phyloP scores from a whole-genome alignment of 2,329 filamentous ascomycete genomes.

The Leptographium wingfieldii region DNA sequence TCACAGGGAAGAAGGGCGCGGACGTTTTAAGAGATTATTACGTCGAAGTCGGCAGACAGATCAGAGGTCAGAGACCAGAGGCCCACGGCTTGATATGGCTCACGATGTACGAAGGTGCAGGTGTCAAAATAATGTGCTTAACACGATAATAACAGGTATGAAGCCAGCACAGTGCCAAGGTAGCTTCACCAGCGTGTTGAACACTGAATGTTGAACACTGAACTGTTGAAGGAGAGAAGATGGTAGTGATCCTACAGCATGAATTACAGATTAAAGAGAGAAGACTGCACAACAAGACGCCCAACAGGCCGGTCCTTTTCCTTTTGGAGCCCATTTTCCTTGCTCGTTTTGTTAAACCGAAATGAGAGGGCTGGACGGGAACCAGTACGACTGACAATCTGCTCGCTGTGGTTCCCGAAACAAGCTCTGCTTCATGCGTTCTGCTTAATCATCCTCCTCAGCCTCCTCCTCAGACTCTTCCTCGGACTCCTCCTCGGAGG shows the following conservation, averaged over 20 bases:
- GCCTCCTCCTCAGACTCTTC: conserved; percentile 43
- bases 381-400: background rate
- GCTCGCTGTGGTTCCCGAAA: background rate
- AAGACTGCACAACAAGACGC: background rate
- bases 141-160: background rate
- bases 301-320: background rate
- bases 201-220: background rate
- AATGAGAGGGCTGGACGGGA: background rate
- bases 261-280: background rate
- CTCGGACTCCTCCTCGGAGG: conserved; percentile 41
- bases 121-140: background rate
- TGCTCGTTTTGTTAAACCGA: background rate
- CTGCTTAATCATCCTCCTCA: conserved; percentile 24
- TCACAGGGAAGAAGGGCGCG: background rate
- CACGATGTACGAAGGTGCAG: background rate
- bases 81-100: background rate
- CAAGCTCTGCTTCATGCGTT: background rate
- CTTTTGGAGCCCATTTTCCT: background rate
- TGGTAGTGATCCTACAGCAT: background rate
- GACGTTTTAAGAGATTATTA: background rate
- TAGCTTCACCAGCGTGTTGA: background rate
- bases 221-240: background rate
- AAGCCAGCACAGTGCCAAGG: background rate
- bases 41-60: background rate
- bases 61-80: background rate